phyloP scores from a whole-genome alignment of 208 protist species.

The Spongospora subterranea region DNA sequence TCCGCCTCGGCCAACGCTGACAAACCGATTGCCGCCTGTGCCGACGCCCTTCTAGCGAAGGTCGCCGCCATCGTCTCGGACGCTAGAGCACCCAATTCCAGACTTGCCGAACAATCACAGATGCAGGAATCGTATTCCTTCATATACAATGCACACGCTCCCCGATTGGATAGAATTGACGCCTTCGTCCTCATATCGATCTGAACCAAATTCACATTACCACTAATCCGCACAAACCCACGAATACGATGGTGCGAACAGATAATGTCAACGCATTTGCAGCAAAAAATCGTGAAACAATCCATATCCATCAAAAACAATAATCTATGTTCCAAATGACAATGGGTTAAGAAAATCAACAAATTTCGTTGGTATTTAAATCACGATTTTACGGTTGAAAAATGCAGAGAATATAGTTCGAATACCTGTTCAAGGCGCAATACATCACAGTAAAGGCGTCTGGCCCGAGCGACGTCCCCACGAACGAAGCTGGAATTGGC shows the following conservation, averaged over 20 bases:
- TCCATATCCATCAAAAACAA: no score
- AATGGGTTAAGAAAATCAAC: no score
- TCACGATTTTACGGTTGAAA: no score
- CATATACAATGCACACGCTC: neutral
- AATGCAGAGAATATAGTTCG: no score
- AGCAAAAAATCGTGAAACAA: no score
- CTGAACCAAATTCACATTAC: neutral
- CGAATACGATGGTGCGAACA: no score
- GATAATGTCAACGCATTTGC: no score
- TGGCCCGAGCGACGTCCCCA: neutral
- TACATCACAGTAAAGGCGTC: neutral
- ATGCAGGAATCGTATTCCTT: conserved; percentile 37
- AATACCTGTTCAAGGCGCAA: neutral
- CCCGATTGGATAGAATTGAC: conserved; percentile 22
- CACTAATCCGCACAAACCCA: no score
- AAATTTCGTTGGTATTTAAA: no score
- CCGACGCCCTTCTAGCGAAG: neutral
- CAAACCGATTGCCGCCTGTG: neutral
- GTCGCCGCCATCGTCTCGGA: neutral
- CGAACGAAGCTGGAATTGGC: no score
- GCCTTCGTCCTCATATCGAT: neutral
- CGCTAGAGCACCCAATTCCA: neutral
- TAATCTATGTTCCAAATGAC: no score
- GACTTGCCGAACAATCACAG: neutral
- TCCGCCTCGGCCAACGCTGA: neutral